Base-by-base conservation (phyloP, 2,329 filamentous ascomycete species). In the Pseudogymnoascus sp. region DNA sequence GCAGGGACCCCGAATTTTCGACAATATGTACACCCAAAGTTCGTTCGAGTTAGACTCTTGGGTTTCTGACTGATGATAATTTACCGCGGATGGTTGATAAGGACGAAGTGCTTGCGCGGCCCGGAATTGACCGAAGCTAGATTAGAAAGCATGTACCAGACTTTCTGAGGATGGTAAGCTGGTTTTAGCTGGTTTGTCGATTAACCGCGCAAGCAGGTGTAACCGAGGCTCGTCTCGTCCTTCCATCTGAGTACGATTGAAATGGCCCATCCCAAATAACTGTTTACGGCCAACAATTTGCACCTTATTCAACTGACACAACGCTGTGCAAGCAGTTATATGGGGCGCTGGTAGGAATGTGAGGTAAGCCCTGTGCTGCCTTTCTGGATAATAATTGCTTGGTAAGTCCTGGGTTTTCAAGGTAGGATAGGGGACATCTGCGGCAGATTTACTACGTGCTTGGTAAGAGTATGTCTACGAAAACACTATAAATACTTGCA, bases 161-260 rank as follows among this genome's bases (percentile, higher is more conserved):
- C 26, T 31, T 31, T 50, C 44, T 50, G 41, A 47, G 9, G 39
- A 24, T 29, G 24, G 7, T 47, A 8, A 24, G 41, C 41, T 47
- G 24, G n/a, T 9, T 47, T 47, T 50, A 10, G 13, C 26, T 17
- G n/a, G 9, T 54, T 44, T 33, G n/a, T 54, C 8, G 29, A 17
- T 13, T 54, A 54, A 54, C 47, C 47, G 47, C 47, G 26, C 47
- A 54, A 54, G 47, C 47, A 54, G n/a, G 8, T 54, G 9, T 3
- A 54, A 54, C 47, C 47, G 47, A 54, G 26, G 47, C 29, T 33
- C 47, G 47, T 54, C 47, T 54, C 47, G 47, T 11, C 47, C 47
- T 54, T 54, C 47, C 47, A 54, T 54, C 7, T 54, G 15, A n/a
- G 47, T 54, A 54, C 47, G 3, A 13, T 17, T 21, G 4, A 33